A percentile compares a stretch with the other conserved stretches of the same genome.
Conservation (phyloP, 306 rosid genomes). For the Vigna radiata region DNA sequence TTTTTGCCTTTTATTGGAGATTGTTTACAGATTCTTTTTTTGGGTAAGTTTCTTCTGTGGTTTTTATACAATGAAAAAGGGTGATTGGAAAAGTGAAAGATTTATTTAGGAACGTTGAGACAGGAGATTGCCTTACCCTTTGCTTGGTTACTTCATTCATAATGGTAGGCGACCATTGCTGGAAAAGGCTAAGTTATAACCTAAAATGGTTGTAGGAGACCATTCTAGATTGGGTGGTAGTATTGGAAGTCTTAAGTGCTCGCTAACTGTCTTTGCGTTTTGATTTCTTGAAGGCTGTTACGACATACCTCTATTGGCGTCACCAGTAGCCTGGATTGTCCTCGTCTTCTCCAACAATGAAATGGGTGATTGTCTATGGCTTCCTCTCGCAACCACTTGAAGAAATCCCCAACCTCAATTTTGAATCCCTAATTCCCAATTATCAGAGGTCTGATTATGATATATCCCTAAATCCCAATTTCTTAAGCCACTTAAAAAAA, state of each 20-base stretch:
- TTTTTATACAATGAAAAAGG: slow-evolving; percentile 7
- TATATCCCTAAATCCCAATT: too few relatives aligned
- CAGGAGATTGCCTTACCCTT: background rate
- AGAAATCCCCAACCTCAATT: too few relatives aligned
- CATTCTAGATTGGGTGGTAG: background rate
- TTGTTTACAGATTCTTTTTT: background rate
- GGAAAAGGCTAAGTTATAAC: background rate
- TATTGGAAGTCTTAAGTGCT: background rate
- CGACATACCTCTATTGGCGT: too few relatives aligned
- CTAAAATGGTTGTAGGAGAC: background rate
- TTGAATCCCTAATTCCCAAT: too few relatives aligned
- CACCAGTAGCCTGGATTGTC: too few relatives aligned
- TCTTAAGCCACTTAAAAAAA: too few relatives aligned
- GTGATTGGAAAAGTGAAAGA: background rate
- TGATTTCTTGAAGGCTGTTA: background rate
- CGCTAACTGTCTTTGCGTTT: background rate
- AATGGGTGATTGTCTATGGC: too few relatives aligned
- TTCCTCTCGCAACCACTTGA: too few relatives aligned
- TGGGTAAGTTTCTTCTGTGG: background rate
- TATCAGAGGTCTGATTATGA: too few relatives aligned
- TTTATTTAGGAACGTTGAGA: background rate
- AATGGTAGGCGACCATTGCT: background rate
- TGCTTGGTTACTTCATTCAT: background rate
- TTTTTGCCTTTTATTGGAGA: background rate
- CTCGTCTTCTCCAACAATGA: too few relatives aligned